These are phyloP conservation scores for Coemansia asiatica DNA, from an alignment of 192 early-diverging fungal genomes.

Conservation along the genomic window DNA sequence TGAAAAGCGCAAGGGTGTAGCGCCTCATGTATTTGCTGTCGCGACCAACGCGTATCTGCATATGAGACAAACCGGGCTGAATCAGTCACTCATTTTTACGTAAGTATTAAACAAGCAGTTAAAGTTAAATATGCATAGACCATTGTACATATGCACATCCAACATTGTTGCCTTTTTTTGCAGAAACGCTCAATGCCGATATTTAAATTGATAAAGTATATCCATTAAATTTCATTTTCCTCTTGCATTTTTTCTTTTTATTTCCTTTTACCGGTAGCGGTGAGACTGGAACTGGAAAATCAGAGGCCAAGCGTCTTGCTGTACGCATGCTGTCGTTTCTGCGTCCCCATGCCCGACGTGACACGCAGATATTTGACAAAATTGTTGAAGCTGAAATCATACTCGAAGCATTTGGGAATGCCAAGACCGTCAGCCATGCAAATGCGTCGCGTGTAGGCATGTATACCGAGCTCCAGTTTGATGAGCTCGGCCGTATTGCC, in stretches of 20 bases:
- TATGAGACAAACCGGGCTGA: constrained; percentile 81
- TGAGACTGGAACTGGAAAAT: constrained; percentile 86
- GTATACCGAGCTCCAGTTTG: constrained; percentile 89
- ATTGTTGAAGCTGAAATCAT: constrained; percentile 69
- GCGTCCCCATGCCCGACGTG: constrained; percentile 68
- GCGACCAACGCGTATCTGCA: constrained; percentile 85
- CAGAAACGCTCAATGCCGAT: too few species aligned
- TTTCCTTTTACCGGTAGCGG: constrained; percentile 68
- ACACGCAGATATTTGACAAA: constrained; percentile 67
- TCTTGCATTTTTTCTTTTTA: not conserved
- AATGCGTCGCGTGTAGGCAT: constrained; percentile 84
- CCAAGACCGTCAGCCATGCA: constrained; percentile 69
- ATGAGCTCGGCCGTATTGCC: constrained; percentile 84
- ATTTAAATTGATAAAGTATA: too few species aligned
- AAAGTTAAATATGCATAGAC: not conserved
- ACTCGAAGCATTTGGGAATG: constrained; percentile 87
- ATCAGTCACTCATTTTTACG: constrained; percentile 89
- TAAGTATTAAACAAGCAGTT: constrained; percentile 44
- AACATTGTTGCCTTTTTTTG: not conserved
- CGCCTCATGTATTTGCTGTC: constrained; percentile 83
- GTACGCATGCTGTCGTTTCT: constrained; percentile 69
- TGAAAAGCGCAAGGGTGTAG: constrained; percentile 49
- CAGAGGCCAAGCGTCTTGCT: constrained; percentile 67
- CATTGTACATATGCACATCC: not conserved
- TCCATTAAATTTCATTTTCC: constrained; percentile 32